Base-by-base conservation (phyloP, 2,329 filamentous ascomycete species). In the Lasiodiplodia citricola region DNA sequence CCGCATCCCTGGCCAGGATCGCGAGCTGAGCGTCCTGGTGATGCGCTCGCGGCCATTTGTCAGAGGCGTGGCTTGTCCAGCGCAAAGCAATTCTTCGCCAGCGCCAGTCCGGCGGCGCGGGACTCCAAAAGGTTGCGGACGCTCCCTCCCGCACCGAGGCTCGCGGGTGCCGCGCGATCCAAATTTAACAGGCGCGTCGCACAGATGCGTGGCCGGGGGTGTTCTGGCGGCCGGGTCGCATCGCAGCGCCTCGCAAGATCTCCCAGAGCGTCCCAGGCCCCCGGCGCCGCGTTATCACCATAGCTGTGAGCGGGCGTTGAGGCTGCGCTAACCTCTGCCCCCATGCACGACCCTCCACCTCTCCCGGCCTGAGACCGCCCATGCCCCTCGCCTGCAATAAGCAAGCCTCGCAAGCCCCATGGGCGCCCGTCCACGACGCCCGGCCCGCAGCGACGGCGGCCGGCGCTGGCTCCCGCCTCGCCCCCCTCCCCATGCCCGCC, bases 341-440 rank as follows among this genome's bases (percentile, higher is more conserved):
- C 62, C 44, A 38, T 35, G 64, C 64, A 56, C 50, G 35, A 55
- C 50, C 50, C 23, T 47, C 63, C 37, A 44, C 64, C 58, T 50
- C 58, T 62, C 58, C 58, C 25, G 58, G 65, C 65, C 65, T 67
- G 65, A 67, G 65, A 58, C 65, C 37, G 63, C 64, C 64, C 64
- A 66, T 66, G 52, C 50, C 64, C 50, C 50, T 57, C 64, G 64
- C 38, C 64, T 67, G 65, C 65, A 67, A 67, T 67, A 57, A 67
- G 65, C 65, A 67, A 38, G 65, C 65, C 54, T 57, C 52, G 64
- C 64, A 51, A 63, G 41, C 47, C 41, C 37, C 60, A 63, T 31
- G 35, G 28, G 41, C 52, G 52, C 52, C 54, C 54, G 23, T n/a
- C 25, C 56, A 35, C 52, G 41, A 51, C 58, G 64, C 64, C 64